Base-by-base conservation (phyloP, 1,139 yeast species). In the Magnusiomyces suaveolens region DNA sequence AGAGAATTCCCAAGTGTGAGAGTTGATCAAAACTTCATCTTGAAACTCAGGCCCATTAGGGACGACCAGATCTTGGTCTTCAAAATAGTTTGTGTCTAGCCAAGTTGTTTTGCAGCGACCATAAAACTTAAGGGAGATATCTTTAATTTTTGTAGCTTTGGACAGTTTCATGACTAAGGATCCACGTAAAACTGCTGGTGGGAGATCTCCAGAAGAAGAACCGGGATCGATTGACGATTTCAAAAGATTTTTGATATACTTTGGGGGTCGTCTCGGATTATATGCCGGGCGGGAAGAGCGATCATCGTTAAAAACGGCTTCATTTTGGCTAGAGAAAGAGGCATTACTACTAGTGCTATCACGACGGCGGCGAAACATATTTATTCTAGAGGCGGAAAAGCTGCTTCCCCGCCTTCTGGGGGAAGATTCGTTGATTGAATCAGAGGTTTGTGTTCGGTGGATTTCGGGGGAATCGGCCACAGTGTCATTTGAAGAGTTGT, bases 41-140 rank as follows among this genome's bases (percentile, higher is more conserved):
- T 64, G 66, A 50, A 69, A 61, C 52, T 69, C 72, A n/a, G 47
- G 47, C 4, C 33, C 20, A 20, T 23, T 3, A 16, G 51, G 33
- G 18, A 38, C n/a, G 8, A 36, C 12, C 10, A 24, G 10, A 23
- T 29, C 51, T 10, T 21, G 25, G 20, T 49, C 51, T n/a, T 46
- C 41, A 6, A 18, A 51, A 18, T n/a, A 24, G 33, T 50, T 54
- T 12, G 54, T 39, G 20, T 86, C 95, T 2, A 95, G 90, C 96
- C 96, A 88, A 59, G 84, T 89, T 0, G 96, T 88, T 62, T 83
- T 75, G 52, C 87, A 79, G 2, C 71, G 68, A 2, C 96, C 96
- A 61, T 77, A 78, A 63, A 89, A 81, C 1, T 75, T 71, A 54
- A 89, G 72, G 6, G 75, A 68, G 8, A 89, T 76, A 44, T 78